Conservation (phyloP, 2,329 filamentous ascomycete genomes). For the Neopestalotiopsis rosae region DNA sequence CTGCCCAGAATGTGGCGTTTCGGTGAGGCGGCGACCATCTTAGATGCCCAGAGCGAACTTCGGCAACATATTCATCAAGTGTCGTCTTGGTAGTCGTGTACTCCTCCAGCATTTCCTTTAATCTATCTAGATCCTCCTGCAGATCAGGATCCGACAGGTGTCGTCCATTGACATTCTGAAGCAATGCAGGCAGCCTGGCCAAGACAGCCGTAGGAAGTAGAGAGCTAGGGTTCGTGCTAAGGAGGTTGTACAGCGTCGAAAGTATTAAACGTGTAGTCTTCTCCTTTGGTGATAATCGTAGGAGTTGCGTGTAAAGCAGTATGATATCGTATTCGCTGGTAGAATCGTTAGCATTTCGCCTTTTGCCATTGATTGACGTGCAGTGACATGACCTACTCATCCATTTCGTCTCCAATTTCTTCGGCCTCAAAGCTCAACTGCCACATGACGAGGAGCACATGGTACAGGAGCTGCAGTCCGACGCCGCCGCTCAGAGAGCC, state of each 20-base stretch:
- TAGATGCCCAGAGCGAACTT: slow-evolving; percentile 84
- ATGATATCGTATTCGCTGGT: slow-evolving; percentile 89
- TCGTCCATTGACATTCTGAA: slow-evolving; percentile 66
- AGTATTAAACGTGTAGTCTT: slow-evolving; percentile 94
- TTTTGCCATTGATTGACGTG: background rate
- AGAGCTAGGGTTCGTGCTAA: slow-evolving; percentile 72
- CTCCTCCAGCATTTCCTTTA: slow-evolving; percentile 69
- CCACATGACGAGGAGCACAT: slow-evolving; percentile 92
- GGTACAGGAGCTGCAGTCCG: slow-evolving; percentile 90
- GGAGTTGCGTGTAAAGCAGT: slow-evolving; percentile 87
- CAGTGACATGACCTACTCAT: slow-evolving; percentile 68
- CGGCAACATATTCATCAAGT: slow-evolving; percentile 87
- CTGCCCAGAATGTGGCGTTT: slow-evolving; percentile 86
- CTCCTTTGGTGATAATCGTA: slow-evolving; percentile 93
- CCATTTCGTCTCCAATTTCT: slow-evolving; percentile 73
- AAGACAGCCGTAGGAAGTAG: slow-evolving; percentile 85
- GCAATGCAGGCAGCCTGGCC: slow-evolving; percentile 75
- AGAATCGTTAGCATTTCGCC: slow-evolving; percentile 31
- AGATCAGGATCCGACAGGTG: slow-evolving; percentile 70
- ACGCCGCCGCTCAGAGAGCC: slow-evolving; percentile 78
- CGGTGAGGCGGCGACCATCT: slow-evolving; percentile 93
- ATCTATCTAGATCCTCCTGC: slow-evolving; percentile 63
- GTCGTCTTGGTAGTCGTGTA: slow-evolving; percentile 76
- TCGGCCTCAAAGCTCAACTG: slow-evolving; percentile 94
- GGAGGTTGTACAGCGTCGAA: slow-evolving; percentile 87